Evolutionary conservation across 495 filamentous ascomycete genomes (phyloP).

Genomic region (Aspergillus hancockii): DNA sequence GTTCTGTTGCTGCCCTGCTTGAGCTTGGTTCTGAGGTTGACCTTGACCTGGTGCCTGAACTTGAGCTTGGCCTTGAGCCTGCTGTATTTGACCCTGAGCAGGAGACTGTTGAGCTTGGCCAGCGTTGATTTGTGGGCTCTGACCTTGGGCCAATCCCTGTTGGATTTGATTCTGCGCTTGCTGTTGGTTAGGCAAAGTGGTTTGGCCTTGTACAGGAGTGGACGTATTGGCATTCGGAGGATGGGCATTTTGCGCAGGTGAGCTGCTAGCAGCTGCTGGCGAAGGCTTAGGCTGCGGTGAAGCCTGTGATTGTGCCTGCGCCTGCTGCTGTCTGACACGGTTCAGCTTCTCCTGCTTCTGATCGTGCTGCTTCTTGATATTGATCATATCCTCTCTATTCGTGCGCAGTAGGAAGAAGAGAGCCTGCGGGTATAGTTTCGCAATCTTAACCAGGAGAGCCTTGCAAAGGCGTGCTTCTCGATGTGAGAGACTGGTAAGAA

Average conservation of each 20-base stretch:
- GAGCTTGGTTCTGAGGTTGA: slow-evolving; percentile 30
- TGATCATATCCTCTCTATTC: slow-evolving; percentile 89
- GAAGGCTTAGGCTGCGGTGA: slow-evolving; percentile 54
- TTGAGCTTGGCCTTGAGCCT: slow-evolving; percentile 31
- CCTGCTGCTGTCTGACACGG: slow-evolving; percentile 38
- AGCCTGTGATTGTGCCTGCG: slow-evolving; percentile 38
- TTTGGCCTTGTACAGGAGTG: slow-evolving; percentile 24
- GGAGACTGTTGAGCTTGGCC: slow-evolving; percentile 21
- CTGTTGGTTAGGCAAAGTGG: slow-evolving; percentile 35
- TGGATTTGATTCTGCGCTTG: slow-evolving; percentile 32
- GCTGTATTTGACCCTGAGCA: slow-evolving; percentile 30
- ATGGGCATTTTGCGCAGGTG: slow-evolving; percentile 46
- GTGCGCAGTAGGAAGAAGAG: slow-evolving; percentile 93
- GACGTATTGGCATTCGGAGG: slow-evolving; percentile 30
- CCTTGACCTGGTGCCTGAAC: slow-evolving; percentile 25
- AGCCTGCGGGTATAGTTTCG: slow-evolving; percentile 90
- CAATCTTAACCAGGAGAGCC: slow-evolving; percentile 83
- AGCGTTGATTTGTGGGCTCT: slow-evolving; percentile 22
- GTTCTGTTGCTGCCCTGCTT: slow-evolving; percentile 35
- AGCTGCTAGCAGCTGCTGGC: slow-evolving; percentile 51
- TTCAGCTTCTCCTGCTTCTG: slow-evolving; percentile 68
- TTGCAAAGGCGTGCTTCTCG: slow-evolving; percentile 87
- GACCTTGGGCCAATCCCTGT: slow-evolving; percentile 30
- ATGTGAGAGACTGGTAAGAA: slow-evolving; percentile 83
- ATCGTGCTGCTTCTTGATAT: slow-evolving; percentile 86